Percentiles rank a stretch among this genome's conserved stretches.
Conservation (phyloP, 768 basidiomycete species). For the Rhodotorula paludigena region DNA sequence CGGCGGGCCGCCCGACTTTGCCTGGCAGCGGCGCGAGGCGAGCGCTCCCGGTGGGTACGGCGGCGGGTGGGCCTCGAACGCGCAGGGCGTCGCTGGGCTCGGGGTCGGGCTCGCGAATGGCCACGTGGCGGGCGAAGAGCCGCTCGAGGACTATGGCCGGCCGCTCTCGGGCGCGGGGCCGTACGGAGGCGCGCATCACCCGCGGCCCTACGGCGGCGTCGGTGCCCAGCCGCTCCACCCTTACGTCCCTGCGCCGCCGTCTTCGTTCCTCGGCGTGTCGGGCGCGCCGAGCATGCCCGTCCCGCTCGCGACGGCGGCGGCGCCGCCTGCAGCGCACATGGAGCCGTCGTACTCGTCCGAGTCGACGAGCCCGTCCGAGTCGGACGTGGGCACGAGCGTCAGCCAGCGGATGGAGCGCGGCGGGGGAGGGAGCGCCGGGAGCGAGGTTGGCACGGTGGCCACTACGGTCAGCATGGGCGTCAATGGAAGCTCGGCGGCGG, state of each 20-base stretch:
- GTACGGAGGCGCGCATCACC: too few species aligned
- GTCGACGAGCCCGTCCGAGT: constrained; percentile 2
- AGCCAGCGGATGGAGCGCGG: constrained; percentile 12
- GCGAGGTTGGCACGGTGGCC: constrained; percentile 39
- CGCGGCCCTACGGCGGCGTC: too few species aligned
- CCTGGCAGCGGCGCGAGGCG: constrained; percentile 8
- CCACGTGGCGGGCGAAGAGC: background rate
- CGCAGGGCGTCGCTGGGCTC: background rate
- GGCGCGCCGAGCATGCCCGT: background rate
- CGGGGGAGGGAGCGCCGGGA: constrained; percentile 50
- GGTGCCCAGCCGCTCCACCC: too few species aligned
- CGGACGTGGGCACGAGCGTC: constrained; percentile 18
- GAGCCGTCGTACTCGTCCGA: background rate
- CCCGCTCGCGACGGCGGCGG: constrained; percentile 9
- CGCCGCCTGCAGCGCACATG: background rate
- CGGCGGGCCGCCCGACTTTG: background rate
- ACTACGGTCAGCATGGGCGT: background rate
- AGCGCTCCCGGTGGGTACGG: constrained; percentile 12
- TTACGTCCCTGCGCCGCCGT: too few species aligned
- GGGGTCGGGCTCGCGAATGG: too few species aligned
- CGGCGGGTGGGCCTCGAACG: background rate
- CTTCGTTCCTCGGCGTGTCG: constrained; percentile 3
- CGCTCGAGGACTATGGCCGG: constrained; percentile 8
- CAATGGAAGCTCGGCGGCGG: background rate
- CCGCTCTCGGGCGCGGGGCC: background rate